Base-by-base conservation (phyloP, 2,329 filamentous ascomycete species). In the Cercospora janseana region DNA sequence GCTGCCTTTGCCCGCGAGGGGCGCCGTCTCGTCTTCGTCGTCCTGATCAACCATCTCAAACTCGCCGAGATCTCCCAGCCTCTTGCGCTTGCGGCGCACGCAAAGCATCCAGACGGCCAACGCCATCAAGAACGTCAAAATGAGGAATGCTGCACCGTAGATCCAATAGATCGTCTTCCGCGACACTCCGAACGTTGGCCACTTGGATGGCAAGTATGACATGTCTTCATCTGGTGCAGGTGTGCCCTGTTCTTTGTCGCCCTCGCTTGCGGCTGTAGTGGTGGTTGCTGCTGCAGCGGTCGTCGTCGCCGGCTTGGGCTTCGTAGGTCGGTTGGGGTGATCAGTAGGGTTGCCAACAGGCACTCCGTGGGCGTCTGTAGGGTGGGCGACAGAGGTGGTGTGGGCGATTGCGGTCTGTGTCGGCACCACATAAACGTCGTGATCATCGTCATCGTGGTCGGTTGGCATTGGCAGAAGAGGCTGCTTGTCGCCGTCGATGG, bases 81-180 rank as follows among this genome's bases (percentile, higher is more conserved):
- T 63, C 82, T 82, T 69, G 82, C 82, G 41, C 61, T 66, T 84
- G 21, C 90, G 84, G 34, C 90, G 87, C 50, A 92, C 74, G 69
- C 81, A 88, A 61, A 95, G 80, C 74, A 92, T 96, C 34, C 84
- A 75, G n/a, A 83, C 88, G 12, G 56, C 56, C 0, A 98, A 79
- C 3, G 85, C 87, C 49, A 75, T 71, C 69, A 91, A 91, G 75
- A 98, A 98, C 42, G 86, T 74, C 9, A 86, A 74, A 56, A 98
- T 98, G 15, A 96, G 80, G n/a, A 78, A 82, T 16, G 93, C 72
- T 3, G 91, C 83, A 50, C 89, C 91, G 67, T 86, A 97, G 60
- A 98, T 95, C 93, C 93, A 98, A 53, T 87, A 80, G 66, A 94
- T 89, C 0, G 90, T 95, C 64, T 82, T 82, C 60, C 89, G 89